These are phyloP conservation scores for Taiwanofungus camphoratus DNA, from an alignment of 1,284 basidiomycete genomes.

Conservation along the genomic window DNA sequence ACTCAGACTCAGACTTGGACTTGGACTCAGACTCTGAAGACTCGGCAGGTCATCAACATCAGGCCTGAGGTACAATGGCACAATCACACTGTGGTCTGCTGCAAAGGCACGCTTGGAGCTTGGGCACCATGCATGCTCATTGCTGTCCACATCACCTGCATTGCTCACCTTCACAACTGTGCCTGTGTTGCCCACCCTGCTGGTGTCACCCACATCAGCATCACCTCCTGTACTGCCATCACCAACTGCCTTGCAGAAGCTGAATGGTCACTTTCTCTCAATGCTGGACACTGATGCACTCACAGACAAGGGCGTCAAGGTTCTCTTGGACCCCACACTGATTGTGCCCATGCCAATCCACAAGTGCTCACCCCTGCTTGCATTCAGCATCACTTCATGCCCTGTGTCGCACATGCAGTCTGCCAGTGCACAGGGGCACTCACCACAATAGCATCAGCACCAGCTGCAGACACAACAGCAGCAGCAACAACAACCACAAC, in stretches of 20 bases:
- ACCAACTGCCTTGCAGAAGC: constrained; percentile 14
- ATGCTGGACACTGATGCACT: constrained; percentile 19
- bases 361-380: constrained; percentile 50
- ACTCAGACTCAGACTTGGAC: too few relatives aligned
- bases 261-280: constrained; percentile 22
- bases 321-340: constrained; percentile 24
- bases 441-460: too few relatives aligned
- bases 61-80: constrained; percentile 28
- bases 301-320: constrained; percentile 19
- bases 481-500: constrained; percentile 7
- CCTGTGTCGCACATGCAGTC: constrained; percentile 36
- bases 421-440: too few relatives aligned
- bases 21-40: too few relatives aligned
- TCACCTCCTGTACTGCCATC: constrained; percentile 13
- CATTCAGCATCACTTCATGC: constrained; percentile 65
- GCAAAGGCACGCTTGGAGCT: constrained; percentile 25
- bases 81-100: constrained; percentile 26
- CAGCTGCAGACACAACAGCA: constrained; percentile 5
- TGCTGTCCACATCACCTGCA: constrained; percentile 7
- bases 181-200: too few relatives aligned
- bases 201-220: too few relatives aligned
- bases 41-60: constrained; percentile 32
- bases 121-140: constrained; percentile 22
- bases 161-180: too few relatives aligned
- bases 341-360: constrained; percentile 64